Evolutionary conservation across 768 basidiomycete species (phyloP).

Genomic region (Auriscalpium orientale): DNA sequence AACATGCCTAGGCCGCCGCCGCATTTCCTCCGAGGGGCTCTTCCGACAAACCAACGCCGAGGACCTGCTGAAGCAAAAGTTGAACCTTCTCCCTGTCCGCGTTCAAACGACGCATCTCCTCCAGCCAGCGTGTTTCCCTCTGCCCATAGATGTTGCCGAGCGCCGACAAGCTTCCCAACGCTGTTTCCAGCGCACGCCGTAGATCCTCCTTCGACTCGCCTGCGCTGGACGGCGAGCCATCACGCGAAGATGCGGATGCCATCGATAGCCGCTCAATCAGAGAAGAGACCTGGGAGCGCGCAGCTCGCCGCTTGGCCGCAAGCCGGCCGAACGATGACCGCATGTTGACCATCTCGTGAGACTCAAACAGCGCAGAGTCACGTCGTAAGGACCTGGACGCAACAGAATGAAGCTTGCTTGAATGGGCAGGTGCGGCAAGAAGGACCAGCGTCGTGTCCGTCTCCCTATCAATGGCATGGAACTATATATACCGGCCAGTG

Average conservation of each 20-base stretch:
- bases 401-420: conserved; percentile 54
- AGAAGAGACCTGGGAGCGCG: conserved; percentile 40
- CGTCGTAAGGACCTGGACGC: conserved; percentile 66
- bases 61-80: conserved; percentile 55
- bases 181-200: conserved; percentile 58
- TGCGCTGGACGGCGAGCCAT: conserved; percentile 47
- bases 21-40: neutral
- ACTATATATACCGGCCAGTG: conserved; percentile 34
- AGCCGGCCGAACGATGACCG: conserved; percentile 53
- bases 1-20: neutral
- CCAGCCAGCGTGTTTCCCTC: conserved; percentile 59
- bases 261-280: conserved; percentile 38
- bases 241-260: conserved; percentile 34
- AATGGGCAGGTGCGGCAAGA: conserved; percentile 68
- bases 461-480: conserved; percentile 72
- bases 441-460: conserved; percentile 75
- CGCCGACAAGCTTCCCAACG: conserved; percentile 56
- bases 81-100: conserved; percentile 66
- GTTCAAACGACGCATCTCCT: conserved; percentile 58
- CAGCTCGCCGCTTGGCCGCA: conserved; percentile 45
- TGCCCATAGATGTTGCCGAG: conserved; percentile 62
- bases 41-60: conserved; percentile 24
- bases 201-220: conserved; percentile 54
- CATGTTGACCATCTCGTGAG: conserved; percentile 43
- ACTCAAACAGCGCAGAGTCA: conserved; percentile 36